Evolutionary conservation across 768 basidiomycete genomes (phyloP).

Genomic region (Lentinula sp.): DNA sequence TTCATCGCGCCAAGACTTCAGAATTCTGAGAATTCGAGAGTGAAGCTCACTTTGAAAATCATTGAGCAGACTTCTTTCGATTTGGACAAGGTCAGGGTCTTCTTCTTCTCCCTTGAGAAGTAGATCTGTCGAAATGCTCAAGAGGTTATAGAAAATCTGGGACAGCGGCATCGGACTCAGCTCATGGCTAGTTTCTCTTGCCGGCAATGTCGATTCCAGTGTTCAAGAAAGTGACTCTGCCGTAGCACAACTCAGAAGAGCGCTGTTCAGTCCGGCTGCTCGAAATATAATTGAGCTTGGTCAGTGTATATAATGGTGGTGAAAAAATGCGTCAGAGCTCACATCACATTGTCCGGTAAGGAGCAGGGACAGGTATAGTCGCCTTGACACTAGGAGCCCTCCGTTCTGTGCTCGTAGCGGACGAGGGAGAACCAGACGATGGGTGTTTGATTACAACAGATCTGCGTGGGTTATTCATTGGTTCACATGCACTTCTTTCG

Average conservation of each 20-base stretch:
- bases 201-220: background rate
- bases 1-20: constrained; percentile 20
- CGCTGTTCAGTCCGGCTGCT: constrained; percentile 31
- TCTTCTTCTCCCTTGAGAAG: background rate
- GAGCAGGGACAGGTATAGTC: constrained; percentile 83
- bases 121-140: constrained; percentile 18
- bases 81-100: constrained; percentile 71
- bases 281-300: constrained; percentile 67
- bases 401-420: constrained; percentile 26
- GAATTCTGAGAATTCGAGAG: constrained; percentile 10
- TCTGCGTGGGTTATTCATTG: constrained; percentile 46
- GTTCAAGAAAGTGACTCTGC: background rate
- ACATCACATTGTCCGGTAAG: constrained; percentile 26
- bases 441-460: constrained; percentile 59
- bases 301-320: constrained; percentile 19
- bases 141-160: constrained; percentile 81
- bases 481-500: background rate
- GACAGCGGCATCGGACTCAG: constrained; percentile 87
- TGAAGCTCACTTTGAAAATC: constrained; percentile 34
- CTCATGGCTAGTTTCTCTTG: constrained; percentile 58
- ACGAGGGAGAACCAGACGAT: constrained; percentile 11
- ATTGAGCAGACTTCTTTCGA: constrained; percentile 86
- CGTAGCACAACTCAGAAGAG: constrained; percentile 17
- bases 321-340: background rate
- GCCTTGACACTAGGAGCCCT: constrained; percentile 59